phyloP scores from a whole-genome alignment of 23 red algal genomes.

The Cyanidioschyzon merolae region DNA sequence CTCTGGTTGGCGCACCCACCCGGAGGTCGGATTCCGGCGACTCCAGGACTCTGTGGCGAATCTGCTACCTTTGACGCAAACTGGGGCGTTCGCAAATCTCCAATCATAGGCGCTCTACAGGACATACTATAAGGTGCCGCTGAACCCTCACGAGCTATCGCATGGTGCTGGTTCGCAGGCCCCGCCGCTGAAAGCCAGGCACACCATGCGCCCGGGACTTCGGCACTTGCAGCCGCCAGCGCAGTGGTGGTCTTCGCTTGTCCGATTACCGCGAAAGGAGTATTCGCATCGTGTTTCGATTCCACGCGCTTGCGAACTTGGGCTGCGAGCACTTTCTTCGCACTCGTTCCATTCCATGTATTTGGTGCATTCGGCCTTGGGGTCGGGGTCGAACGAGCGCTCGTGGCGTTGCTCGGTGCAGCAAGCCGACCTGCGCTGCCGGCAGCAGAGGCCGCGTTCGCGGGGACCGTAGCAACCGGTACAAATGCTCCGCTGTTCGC shows the following conservation, averaged over 20 bases:
- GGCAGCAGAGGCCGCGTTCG: neutral
- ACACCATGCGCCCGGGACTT: neutral
- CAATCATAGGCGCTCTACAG: too few species aligned
- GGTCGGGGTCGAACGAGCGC: neutral
- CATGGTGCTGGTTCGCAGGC: neutral
- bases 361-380: neutral
- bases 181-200: neutral
- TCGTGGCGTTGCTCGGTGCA: neutral
- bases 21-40: too few species aligned
- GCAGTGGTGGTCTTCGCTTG: neutral
- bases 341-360: neutral
- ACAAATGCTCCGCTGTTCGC: neutral
- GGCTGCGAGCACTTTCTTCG: conserved; percentile 12
- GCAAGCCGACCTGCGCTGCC: neutral
- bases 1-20: too few species aligned
- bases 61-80: too few species aligned
- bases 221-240: neutral
- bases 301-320: conserved; percentile 2
- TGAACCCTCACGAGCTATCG: too few species aligned
- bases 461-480: neutral
- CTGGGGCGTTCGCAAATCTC: too few species aligned
- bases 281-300: neutral
- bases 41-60: too few species aligned
- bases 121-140: too few species aligned
- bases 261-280: neutral